A percentile compares a stretch with the other conserved stretches of the same genome.
phyloP scores from a whole-genome alignment of 2,329 filamentous ascomycete genomes.

The Helminthosporium solani region DNA sequence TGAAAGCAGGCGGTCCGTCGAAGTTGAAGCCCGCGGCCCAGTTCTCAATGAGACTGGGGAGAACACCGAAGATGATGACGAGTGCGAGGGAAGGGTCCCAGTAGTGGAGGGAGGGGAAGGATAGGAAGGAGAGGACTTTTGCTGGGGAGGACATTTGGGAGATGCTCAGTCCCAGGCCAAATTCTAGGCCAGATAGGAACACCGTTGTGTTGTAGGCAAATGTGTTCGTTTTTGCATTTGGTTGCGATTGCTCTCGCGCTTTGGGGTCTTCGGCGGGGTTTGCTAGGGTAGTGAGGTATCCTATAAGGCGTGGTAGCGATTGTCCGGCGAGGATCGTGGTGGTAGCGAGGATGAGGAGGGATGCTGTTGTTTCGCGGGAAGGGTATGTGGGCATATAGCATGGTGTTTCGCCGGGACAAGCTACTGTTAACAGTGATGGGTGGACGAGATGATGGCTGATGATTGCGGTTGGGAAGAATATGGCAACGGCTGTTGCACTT shows the following conservation, averaged over 20 bases:
- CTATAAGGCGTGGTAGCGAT: constrained; percentile 24
- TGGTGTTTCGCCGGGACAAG: constrained; percentile 42
- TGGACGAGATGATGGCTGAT: constrained; percentile 43
- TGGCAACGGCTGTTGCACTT: constrained; percentile 48
- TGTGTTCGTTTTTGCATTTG: background rate
- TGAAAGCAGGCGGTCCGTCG: constrained; percentile 44
- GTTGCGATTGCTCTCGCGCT: no score
- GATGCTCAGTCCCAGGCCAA: constrained; percentile 54
- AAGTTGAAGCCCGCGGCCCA: constrained; percentile 17
- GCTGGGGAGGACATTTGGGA: constrained; percentile 53
- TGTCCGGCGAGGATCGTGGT: constrained; percentile 27
- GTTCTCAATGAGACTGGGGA: constrained; percentile 47
- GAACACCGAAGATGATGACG: constrained; percentile 52
- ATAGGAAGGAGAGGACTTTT: constrained; percentile 55
- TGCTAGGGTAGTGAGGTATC: background rate
- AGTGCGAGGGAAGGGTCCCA: constrained; percentile 55
- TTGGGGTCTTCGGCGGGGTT: background rate
- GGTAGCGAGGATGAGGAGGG: constrained; percentile 39
- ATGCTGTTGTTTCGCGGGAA: constrained; percentile 24
- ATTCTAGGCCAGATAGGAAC: constrained; percentile 52
- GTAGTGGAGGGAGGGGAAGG: constrained; percentile 42
- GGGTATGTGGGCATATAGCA: constrained; percentile 53
- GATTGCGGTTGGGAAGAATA: constrained; percentile 37
- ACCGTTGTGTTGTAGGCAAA: constrained; percentile 41
- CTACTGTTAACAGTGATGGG: constrained; percentile 41